phyloP scores from a whole-genome alignment of 441 rosid genomes.

The Isatis lusitanica region DNA sequence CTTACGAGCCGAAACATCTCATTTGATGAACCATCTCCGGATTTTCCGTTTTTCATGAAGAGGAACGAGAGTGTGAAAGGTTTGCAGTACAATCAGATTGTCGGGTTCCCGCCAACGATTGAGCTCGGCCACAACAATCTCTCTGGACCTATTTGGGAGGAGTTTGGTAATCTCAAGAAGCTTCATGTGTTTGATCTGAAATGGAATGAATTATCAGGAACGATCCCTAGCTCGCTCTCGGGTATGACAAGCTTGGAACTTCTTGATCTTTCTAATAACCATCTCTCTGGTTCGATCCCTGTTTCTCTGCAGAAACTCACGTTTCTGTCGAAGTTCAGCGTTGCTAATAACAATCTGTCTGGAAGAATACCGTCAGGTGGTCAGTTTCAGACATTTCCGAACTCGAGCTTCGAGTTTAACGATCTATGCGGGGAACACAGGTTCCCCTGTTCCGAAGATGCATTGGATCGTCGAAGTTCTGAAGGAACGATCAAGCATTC shows the following conservation, averaged over 20 bases:
- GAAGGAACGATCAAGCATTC: constrained; percentile 21
- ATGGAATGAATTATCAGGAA: constrained; percentile 53
- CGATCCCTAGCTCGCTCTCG: constrained; percentile 62
- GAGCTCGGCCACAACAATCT: constrained; percentile 61
- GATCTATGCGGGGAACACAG: constrained; percentile 70
- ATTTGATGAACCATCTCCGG: constrained; percentile 62
- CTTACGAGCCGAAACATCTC: constrained; percentile 51
- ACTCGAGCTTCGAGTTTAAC: constrained; percentile 80
- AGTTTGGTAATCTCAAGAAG: constrained; percentile 66
- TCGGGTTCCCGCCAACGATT: constrained; percentile 71
- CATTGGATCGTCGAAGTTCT: background rate
- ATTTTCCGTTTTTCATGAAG: constrained; percentile 70
- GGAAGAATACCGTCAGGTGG: constrained; percentile 68
- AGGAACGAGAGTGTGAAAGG: constrained; percentile 54
- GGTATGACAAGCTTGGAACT: constrained; percentile 75
- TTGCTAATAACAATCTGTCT: constrained; percentile 60
- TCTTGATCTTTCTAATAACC: constrained; percentile 70
- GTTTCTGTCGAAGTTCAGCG: constrained; percentile 70
- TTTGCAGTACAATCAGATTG: constrained; percentile 70
- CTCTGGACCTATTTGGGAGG: constrained; percentile 70
- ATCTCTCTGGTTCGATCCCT: constrained; percentile 64
- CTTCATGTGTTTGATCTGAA: constrained; percentile 66
- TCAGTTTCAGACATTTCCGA: constrained; percentile 77
- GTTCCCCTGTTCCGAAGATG: constrained; percentile 31
- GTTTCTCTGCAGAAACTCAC: constrained; percentile 49